These are phyloP conservation scores for Trypanosoma brucei DNA, from an alignment of 208 protist genomes.

Conservation along the genomic window DNA sequence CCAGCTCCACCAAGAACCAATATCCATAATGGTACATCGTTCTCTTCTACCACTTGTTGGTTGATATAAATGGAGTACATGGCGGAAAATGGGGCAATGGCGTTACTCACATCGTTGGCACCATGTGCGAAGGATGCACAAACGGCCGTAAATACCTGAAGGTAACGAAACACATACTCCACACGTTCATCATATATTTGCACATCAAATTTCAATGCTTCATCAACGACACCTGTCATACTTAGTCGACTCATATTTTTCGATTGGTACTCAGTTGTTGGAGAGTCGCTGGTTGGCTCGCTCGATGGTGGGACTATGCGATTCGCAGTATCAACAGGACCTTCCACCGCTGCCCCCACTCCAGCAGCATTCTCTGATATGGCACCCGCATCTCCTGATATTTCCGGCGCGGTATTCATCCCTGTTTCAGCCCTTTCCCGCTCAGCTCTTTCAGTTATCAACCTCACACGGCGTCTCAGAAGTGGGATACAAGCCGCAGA, in stretches of 20 bases:
- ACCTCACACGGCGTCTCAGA: constrained; percentile 39
- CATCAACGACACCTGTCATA: neutral
- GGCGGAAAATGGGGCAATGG: constrained; percentile 68
- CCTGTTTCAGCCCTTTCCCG: constrained; percentile 22
- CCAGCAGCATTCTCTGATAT: neutral
- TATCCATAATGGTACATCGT: constrained; percentile 63
- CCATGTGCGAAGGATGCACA: constrained; percentile 83
- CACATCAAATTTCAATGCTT: constrained; percentile 26
- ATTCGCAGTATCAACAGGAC: constrained; percentile 2
- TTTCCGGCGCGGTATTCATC: neutral
- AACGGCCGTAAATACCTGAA: constrained; percentile 80
- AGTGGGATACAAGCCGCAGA: constrained; percentile 51
- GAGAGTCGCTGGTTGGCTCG: neutral
- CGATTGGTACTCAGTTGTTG: neutral
- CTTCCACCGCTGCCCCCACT: neutral
- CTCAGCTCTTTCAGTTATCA: constrained; percentile 26
- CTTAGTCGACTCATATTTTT: neutral
- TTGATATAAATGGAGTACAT: constrained; percentile 67
- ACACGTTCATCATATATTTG: constrained; percentile 43
- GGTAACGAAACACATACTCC: constrained; percentile 75
- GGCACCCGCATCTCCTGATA: neutral
- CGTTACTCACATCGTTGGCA: constrained; percentile 85
- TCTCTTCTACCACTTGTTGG: constrained; percentile 25
- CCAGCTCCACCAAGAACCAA: constrained; percentile 60
- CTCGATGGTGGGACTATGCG: neutral